Evolutionary conservation across 2,329 filamentous ascomycete species (phyloP).

Genomic region (Rasamsonia emersonii): DNA sequence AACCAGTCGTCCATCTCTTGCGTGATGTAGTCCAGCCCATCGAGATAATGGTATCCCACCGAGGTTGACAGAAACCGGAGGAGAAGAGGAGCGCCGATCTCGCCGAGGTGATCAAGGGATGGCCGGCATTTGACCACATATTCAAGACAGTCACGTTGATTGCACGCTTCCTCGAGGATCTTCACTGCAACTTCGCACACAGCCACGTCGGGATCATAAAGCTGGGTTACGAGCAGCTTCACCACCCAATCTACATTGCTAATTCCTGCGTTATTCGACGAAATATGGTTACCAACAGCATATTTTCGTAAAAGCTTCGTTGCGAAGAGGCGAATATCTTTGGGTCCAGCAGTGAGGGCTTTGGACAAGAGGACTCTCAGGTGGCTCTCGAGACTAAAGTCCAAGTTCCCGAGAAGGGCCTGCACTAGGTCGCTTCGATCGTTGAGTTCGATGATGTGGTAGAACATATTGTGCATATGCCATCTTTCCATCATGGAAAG

Average conservation of each 20-base stretch:
- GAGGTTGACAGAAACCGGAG: conserved; percentile 91
- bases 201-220: conserved; percentile 95
- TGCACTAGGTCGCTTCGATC: conserved; percentile 88
- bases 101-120: conserved; percentile 86
- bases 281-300: conserved; percentile 50
- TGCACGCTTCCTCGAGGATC: conserved; percentile 94
- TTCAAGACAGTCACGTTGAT: conserved; percentile 80
- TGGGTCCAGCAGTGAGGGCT: conserved; percentile 81
- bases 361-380: conserved; percentile 89
- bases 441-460: conserved; percentile 88
- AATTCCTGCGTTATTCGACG: conserved; percentile 27
- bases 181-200: conserved; percentile 95
- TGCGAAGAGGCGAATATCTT: conserved; percentile 81
- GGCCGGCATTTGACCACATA: conserved; percentile 96
- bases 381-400: conserved; percentile 82
- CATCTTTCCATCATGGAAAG: conserved; percentile 86
- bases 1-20: conserved; percentile 99
- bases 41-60: conserved; percentile 93
- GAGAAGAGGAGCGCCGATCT: conserved; percentile 88
- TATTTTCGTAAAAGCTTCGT: conserved; percentile 84
- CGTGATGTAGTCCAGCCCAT: conserved; percentile 95
- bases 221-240: conserved; percentile 88
- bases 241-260: conserved; percentile 91
- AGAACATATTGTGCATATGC: conserved; percentile 99
- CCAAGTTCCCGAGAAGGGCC: conserved; percentile 78